Percentiles rank a stretch among this genome's conserved stretches.
Conservation (phyloP, 169 alveolate genomes). For the Plasmodium fragile region DNA sequence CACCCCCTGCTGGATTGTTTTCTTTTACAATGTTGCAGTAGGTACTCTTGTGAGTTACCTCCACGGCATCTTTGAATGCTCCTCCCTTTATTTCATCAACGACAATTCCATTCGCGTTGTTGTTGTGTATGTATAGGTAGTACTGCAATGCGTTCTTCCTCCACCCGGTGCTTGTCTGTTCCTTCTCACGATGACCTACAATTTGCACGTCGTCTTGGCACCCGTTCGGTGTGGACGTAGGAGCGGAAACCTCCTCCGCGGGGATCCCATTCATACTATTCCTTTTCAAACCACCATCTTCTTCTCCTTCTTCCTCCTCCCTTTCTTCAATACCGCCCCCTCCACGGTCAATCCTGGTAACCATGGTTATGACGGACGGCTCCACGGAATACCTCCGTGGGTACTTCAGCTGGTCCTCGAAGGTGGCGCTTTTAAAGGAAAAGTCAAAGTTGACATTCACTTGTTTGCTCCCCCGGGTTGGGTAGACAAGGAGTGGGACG, state of each 20-base stretch:
- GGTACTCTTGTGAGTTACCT: conserved; percentile 26
- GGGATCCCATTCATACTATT: background rate
- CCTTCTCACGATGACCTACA: conserved; percentile 1
- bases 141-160: background rate
- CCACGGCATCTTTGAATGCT: background rate
- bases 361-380: conserved; percentile 51
- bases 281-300: background rate
- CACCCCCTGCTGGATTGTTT: background rate
- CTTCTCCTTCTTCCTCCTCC: background rate
- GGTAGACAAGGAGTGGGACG: conserved; percentile 39
- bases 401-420: conserved; percentile 16
- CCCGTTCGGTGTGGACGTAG: background rate
- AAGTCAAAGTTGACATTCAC: conserved; percentile 45
- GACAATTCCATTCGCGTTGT: conserved; percentile 23
- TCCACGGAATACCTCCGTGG: background rate
- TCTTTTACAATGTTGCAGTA: conserved; percentile 38
- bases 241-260: background rate
- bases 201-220: background rate
- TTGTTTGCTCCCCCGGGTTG: conserved; percentile 10
- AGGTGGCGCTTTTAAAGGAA: conserved; percentile 11
- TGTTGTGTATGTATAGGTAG: conserved; percentile 54
- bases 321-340: background rate
- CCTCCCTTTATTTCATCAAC: conserved; percentile 9
- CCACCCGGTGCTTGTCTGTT: background rate
- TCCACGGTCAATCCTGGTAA: conserved; percentile 7